Conservation (phyloP, 805 yeast genomes). For the Suhomyces faveliae region DNA sequence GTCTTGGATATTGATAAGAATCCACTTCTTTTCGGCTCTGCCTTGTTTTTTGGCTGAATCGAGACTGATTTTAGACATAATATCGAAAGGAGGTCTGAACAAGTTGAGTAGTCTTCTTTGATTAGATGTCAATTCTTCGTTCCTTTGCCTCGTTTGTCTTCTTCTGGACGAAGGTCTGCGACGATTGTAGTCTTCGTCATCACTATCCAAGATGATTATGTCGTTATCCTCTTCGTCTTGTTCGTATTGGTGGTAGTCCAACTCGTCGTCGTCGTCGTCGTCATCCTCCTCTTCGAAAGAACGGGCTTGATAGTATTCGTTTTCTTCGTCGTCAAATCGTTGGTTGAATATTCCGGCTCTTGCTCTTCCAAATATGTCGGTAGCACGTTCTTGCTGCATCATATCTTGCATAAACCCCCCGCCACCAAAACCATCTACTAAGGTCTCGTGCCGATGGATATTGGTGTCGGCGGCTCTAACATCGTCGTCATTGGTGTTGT, state of each 20-base stretch:
- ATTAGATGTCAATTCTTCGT: constrained; percentile 45
- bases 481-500: constrained; percentile 30
- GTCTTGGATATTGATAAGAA: constrained; percentile 86
- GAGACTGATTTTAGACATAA: constrained; percentile 66
- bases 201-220: constrained; percentile 24
- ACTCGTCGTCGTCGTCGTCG: constrained; percentile 21
- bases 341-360: constrained; percentile 62
- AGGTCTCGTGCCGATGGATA: constrained; percentile 72
- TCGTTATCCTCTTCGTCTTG: constrained; percentile 31
- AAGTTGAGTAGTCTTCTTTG: constrained; percentile 74
- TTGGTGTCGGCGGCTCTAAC: constrained; percentile 68
- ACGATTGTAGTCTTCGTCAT: constrained; percentile 11
- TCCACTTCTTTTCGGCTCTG: constrained; percentile 67
- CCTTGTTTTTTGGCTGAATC: constrained; percentile 75
- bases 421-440: constrained; percentile 46
- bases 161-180: constrained; percentile 19
- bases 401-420: constrained; percentile 8
- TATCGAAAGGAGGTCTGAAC: constrained; percentile 92
- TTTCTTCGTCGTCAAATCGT: constrained; percentile 42
- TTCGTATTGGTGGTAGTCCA: constrained; percentile 21
- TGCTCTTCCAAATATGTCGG: constrained; percentile 49
- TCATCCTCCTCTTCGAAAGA: constrained; percentile 22
- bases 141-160: constrained; percentile 24
- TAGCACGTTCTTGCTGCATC: constrained; percentile 18
- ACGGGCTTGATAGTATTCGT: constrained; percentile 20